phyloP scores from a whole-genome alignment of 257 asterid genomes.

The Nicotiana tomentosiformis region DNA sequence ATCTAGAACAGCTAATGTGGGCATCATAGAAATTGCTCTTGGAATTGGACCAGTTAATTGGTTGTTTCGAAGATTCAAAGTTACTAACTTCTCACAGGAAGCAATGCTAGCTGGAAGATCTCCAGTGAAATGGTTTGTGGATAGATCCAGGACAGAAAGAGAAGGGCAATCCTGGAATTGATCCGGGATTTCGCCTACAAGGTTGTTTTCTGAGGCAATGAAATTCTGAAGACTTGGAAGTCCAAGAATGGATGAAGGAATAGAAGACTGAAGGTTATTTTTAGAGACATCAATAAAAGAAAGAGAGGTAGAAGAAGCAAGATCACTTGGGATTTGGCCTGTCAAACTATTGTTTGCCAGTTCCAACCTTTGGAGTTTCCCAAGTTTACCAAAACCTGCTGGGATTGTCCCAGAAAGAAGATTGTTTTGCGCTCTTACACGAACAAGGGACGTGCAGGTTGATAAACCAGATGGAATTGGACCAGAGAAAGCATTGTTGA shows the following conservation, averaged over 20 bases:
- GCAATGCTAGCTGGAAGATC: slow-evolving; percentile 55
- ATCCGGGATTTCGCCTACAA: slow-evolving; percentile 58
- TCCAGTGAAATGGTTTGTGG: slow-evolving; percentile 55
- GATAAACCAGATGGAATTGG: slow-evolving; percentile 53
- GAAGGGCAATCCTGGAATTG: slow-evolving; percentile 60
- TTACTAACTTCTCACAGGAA: slow-evolving; percentile 59
- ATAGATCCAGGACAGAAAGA: slow-evolving; percentile 53
- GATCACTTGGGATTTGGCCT: slow-evolving; percentile 56
- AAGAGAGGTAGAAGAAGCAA: slow-evolving; percentile 52
- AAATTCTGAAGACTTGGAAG: slow-evolving; percentile 50
- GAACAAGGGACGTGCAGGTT: slow-evolving; percentile 47
- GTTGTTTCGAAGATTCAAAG: slow-evolving; percentile 49
- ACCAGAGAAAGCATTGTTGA: slow-evolving; percentile 63
- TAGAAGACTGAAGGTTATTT: slow-evolving; percentile 50
- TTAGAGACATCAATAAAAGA: slow-evolving; percentile 58
- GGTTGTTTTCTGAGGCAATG: slow-evolving; percentile 41
- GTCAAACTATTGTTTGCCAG: slow-evolving; percentile 50
- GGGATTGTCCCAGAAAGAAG: slow-evolving; percentile 55
- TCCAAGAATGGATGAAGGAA: slow-evolving; percentile 60
- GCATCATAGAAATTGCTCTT: slow-evolving; percentile 47
- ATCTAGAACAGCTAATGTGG: slow-evolving; percentile 52
- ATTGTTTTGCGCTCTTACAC: slow-evolving; percentile 63
- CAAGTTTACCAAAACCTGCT: slow-evolving; percentile 58
- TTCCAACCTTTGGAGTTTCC: slow-evolving; percentile 52
- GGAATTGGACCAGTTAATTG: slow-evolving; percentile 53